phyloP scores from a whole-genome alignment of 1,284 basidiomycete genomes.

The Macrocystidia cucumis region DNA sequence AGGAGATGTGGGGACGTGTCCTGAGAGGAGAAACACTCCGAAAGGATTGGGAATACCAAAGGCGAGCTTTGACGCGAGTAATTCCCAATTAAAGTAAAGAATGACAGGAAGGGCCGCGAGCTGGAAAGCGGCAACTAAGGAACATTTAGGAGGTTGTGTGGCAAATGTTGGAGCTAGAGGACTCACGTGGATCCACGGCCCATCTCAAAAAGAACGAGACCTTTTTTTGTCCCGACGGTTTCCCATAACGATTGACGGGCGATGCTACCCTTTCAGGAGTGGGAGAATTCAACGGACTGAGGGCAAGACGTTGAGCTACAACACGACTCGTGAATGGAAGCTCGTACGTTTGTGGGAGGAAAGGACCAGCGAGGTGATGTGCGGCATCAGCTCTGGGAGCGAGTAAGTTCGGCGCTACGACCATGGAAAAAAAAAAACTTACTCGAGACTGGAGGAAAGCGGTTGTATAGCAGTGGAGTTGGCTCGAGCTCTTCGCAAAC shows the following conservation, averaged over 20 bases:
- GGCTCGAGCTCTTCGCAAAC: too few species aligned
- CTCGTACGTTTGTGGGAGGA: conserved; percentile 54
- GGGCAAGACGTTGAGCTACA: too few species aligned
- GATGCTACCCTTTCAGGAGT: conserved; percentile 29
- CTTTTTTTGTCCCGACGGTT: conserved; percentile 8
- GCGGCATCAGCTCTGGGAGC: conserved; percentile 36
- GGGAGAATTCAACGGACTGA: conserved; percentile 32
- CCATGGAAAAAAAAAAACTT: conserved; percentile 10
- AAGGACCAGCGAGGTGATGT: conserved; percentile 54
- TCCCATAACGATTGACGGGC: conserved; percentile 15
- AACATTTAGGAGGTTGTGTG: too few species aligned
- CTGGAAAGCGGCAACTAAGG: conserved; percentile 59
- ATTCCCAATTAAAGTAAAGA: conserved; percentile 68
- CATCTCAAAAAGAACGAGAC: conserved; percentile 41
- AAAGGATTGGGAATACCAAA: conserved; percentile 67
- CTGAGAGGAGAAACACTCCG: conserved; percentile 65
- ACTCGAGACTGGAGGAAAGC: conserved; percentile 24
- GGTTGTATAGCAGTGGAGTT: conserved; percentile 6
- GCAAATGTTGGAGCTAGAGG: background rate
- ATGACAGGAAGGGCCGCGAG: conserved; percentile 69
- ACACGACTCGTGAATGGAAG: background rate
- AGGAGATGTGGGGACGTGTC: conserved; percentile 50
- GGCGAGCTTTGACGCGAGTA: conserved; percentile 41
- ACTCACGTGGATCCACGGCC: conserved; percentile 70
- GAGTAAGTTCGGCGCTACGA: conserved; percentile 2